A percentile compares a stretch with the other conserved stretches of the same genome.
Conservation (phyloP, 2,329 filamentous ascomycete species). For the Aspergillus quadricinctus region DNA sequence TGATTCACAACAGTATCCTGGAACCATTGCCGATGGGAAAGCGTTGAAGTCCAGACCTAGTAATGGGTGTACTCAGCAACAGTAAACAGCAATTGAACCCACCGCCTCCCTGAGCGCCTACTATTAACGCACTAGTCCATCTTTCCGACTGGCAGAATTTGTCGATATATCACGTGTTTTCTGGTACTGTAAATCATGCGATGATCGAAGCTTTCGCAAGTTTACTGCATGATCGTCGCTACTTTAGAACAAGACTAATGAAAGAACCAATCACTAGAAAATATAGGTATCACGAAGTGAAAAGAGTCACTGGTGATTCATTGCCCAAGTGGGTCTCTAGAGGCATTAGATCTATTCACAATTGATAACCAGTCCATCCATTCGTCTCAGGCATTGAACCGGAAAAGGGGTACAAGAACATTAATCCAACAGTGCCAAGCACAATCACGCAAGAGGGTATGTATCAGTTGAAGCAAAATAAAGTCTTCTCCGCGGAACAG, state of each 20-base stretch:
- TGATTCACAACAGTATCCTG: background rate
- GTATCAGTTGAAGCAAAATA: conserved; percentile 3
- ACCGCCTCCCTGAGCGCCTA: background rate
- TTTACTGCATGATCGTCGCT: background rate
- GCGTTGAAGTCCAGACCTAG: background rate
- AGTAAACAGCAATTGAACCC: background rate
- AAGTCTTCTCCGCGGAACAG: background rate
- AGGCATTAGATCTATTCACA: background rate
- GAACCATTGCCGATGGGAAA: background rate
- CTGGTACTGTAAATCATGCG: background rate
- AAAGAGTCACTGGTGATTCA: background rate
- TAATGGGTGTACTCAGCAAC: too few relatives aligned
- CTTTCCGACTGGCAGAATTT: background rate
- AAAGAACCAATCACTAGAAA: background rate
- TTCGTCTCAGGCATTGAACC: background rate
- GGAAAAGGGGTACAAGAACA: background rate
- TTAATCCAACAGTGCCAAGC: background rate
- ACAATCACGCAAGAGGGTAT: conserved; percentile 5
- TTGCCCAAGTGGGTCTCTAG: background rate
- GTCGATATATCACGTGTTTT: background rate
- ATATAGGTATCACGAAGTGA: background rate
- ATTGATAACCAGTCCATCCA: background rate
- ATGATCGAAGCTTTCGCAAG: background rate
- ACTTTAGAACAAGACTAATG: background rate
- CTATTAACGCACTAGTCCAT: background rate